These are phyloP conservation scores for Penicillium paxilli DNA, from an alignment of 495 filamentous ascomycete genomes.

Conservation along the genomic window DNA sequence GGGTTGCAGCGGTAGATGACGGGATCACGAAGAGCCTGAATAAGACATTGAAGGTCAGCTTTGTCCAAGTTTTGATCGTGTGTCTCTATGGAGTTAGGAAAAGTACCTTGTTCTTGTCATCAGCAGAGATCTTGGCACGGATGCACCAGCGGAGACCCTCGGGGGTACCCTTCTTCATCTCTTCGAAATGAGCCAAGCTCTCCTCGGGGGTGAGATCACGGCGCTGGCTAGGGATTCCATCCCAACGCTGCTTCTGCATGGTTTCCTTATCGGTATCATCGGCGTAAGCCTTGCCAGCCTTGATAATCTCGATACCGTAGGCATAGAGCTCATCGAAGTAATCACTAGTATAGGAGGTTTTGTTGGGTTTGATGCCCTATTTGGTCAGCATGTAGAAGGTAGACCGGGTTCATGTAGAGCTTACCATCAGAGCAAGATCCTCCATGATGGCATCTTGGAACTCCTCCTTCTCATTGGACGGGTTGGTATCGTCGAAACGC, in stretches of 20 bases:
- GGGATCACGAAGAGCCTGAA: constrained; percentile 80
- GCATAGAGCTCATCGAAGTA: constrained; percentile 90
- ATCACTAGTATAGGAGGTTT: constrained; percentile 77
- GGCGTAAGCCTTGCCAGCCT: constrained; percentile 81
- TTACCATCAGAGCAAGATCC: constrained; percentile 72
- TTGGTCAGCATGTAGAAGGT: not conserved
- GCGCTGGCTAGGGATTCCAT: constrained; percentile 71
- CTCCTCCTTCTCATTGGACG: constrained; percentile 88
- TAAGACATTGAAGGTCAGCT: too few relatives aligned
- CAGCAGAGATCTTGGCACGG: constrained; percentile 82
- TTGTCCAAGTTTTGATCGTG: too few relatives aligned
- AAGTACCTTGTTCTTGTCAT: constrained; percentile 68
- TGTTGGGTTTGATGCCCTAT: constrained; percentile 74
- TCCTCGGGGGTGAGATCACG: constrained; percentile 79
- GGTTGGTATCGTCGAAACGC: constrained; percentile 93
- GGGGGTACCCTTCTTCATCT: constrained; percentile 80
- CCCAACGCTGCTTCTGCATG: constrained; percentile 78
- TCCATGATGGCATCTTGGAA: constrained; percentile 87
- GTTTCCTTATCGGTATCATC: constrained; percentile 86
- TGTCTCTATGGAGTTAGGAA: not conserved
- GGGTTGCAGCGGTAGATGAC: constrained; percentile 90
- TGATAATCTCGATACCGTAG: constrained; percentile 74
- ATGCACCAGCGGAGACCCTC: constrained; percentile 82
- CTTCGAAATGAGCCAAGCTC: constrained; percentile 75
- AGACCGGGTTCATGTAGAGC: not conserved